Conservation (phyloP, 164 flowering plant species). For the Protea cynaroides region DNA sequence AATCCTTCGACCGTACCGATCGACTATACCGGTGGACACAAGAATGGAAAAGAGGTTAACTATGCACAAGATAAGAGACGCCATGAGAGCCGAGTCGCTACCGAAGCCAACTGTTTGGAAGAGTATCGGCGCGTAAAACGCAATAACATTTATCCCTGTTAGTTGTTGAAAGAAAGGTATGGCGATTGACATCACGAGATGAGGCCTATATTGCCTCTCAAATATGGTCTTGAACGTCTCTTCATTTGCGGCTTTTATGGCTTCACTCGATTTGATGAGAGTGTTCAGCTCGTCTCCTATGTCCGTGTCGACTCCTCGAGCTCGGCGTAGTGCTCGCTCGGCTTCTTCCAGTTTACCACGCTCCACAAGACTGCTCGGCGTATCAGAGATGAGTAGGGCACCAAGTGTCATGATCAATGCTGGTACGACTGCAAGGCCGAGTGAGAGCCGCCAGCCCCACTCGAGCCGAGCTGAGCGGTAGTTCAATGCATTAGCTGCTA, state of each 20-base stretch:
- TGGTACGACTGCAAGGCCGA: slow-evolving; percentile 58
- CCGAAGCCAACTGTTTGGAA: slow-evolving; percentile 69
- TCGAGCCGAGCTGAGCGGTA: slow-evolving; percentile 31
- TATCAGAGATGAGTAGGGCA: slow-evolving; percentile 44
- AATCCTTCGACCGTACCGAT: slow-evolving; percentile 54
- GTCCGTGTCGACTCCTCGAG: slow-evolving; percentile 30
- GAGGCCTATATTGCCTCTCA: slow-evolving; percentile 45
- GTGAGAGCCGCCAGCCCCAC: slow-evolving; percentile 70
- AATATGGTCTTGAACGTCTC: slow-evolving; percentile 44
- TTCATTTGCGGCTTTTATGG: slow-evolving; percentile 17
- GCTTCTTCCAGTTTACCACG: slow-evolving; percentile 47
- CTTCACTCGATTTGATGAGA: slow-evolving; percentile 29
- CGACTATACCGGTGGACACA: slow-evolving; percentile 45
- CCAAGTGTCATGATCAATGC: slow-evolving; percentile 51
- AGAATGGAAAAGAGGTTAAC: slow-evolving; percentile 44
- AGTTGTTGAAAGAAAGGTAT: slow-evolving; percentile 59
- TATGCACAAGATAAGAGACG: slow-evolving; percentile 48
- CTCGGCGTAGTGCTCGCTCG: slow-evolving; percentile 21
- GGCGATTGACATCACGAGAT: slow-evolving; percentile 42
- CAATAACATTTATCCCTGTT: slow-evolving; percentile 47
- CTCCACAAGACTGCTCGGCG: slow-evolving; percentile 47
- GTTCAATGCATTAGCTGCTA: slow-evolving; percentile 48
- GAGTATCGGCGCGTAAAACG: slow-evolving; percentile 67
- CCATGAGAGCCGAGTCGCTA: slow-evolving; percentile 41
- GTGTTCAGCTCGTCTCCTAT: slow-evolving; percentile 40